Conservation (phyloP, 352 stramenopile species). For the Pythium myriotylum region DNA sequence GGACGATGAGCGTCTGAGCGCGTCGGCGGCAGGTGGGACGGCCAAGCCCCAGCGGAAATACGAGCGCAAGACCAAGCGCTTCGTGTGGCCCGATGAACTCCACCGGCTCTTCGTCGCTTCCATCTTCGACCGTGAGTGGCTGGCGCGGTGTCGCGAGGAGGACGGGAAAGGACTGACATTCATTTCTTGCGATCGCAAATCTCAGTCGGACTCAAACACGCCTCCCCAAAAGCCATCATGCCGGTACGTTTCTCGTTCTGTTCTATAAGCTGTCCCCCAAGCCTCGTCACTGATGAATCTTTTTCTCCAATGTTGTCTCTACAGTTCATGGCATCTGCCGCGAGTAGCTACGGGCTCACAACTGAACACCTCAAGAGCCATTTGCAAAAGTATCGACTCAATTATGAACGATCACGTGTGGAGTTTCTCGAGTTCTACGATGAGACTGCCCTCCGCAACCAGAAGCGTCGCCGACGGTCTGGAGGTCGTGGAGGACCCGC, state of each 20-base stretch:
- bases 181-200: background rate
- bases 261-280: background rate
- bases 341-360: constrained; percentile 57
- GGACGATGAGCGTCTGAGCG: constrained; percentile 15
- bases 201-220: constrained; percentile 83
- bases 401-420: constrained; percentile 79
- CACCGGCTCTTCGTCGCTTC: constrained; percentile 86
- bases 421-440: constrained; percentile 88
- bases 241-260: constrained; percentile 39
- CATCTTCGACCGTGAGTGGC: constrained; percentile 78
- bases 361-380: constrained; percentile 88
- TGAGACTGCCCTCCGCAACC: constrained; percentile 66
- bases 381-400: constrained; percentile 87
- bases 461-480: constrained; percentile 56
- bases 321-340: constrained; percentile 70
- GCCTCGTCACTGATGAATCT: constrained; percentile 2
- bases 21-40: background rate
- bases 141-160: background rate
- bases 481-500: constrained; percentile 17
- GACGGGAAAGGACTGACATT: background rate
- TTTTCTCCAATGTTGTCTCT: background rate
- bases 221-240: constrained; percentile 80
- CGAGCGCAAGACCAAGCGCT: constrained; percentile 87
- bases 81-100: constrained; percentile 87
- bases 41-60: constrained; percentile 76